A percentile compares a stretch with the other conserved stretches of the same genome.
These are phyloP conservation scores for Nothomitra cinnamomea DNA, from an alignment of 2,329 filamentous ascomycete genomes.

Conservation along the genomic window DNA sequence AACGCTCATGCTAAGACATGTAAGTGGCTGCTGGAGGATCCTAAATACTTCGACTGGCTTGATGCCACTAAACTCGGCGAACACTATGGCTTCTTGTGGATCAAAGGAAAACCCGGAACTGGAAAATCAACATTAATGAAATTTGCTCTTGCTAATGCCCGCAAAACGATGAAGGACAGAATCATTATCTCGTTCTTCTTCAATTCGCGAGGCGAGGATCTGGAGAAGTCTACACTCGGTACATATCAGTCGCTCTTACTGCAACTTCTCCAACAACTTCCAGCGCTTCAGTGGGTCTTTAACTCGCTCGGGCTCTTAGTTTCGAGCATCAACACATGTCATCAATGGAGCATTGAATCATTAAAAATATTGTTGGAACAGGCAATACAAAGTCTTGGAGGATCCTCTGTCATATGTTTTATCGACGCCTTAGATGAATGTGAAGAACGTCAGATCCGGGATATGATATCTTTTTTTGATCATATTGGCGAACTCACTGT, in stretches of 20 bases:
- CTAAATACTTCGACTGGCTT: slow-evolving; percentile 23
- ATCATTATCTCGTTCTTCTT: slow-evolving; percentile 31
- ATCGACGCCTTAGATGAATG: slow-evolving; percentile 32
- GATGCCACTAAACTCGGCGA: slow-evolving; percentile 15
- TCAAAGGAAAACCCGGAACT: slow-evolving; percentile 24
- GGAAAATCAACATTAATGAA: slow-evolving; percentile 25
- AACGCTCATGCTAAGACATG: slow-evolving; percentile 24
- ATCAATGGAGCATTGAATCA: slow-evolving; percentile 13
- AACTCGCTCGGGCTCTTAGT: slow-evolving; percentile 13
- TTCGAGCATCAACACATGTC: slow-evolving; percentile 8
- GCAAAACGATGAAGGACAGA: slow-evolving; percentile 9
- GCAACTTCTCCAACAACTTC: slow-evolving; percentile 25
- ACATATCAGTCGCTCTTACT: slow-evolving; percentile 33
- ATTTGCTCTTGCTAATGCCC: slow-evolving; percentile 13
- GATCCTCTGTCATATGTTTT: slow-evolving; percentile 18
- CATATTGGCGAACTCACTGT: slow-evolving; percentile 14
- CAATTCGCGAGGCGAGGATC: slow-evolving; percentile 26
- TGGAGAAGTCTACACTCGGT: slow-evolving; percentile 29
- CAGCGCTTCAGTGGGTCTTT: slow-evolving; percentile 21
- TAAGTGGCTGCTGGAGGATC: slow-evolving; percentile 23
- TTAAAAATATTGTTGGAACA: slow-evolving; percentile 16
- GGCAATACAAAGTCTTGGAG: slow-evolving; percentile 15
- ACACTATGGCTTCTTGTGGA: slow-evolving; percentile 12
- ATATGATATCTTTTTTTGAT: slow-evolving; percentile 24
- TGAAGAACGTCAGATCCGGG: slow-evolving; percentile 20